These are phyloP conservation scores for Carallia pectinifolia DNA, from an alignment of 345 rosid genomes.

Conservation along the genomic window DNA sequence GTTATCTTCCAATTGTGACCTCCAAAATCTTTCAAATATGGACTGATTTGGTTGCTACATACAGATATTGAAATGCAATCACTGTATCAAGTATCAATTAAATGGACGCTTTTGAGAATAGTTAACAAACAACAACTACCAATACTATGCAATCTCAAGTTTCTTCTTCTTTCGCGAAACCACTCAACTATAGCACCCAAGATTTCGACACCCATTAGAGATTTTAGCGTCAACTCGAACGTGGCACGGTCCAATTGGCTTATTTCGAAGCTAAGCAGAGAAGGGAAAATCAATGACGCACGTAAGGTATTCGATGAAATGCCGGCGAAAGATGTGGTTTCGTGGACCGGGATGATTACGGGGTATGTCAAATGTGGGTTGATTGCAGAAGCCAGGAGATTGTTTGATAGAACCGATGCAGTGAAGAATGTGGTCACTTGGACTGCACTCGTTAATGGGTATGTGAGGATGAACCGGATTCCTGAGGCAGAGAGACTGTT, in stretches of 20 bases:
- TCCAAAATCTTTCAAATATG: too few relatives aligned
- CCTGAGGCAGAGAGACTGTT: conserved; percentile 61
- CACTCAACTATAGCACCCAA: conserved; percentile 10
- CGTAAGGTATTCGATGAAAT: conserved; percentile 63
- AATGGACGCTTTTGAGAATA: background rate
- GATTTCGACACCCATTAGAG: conserved; percentile 24
- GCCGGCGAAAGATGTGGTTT: conserved; percentile 52
- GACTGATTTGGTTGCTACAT: too few relatives aligned
- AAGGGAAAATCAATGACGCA: conserved; percentile 53
- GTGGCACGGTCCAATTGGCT: conserved; percentile 48
- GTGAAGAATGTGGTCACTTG: conserved; percentile 69
- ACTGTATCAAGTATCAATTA: background rate
- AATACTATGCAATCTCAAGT: background rate
- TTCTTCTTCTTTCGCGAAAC: background rate
- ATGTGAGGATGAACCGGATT: conserved; percentile 43
- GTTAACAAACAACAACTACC: background rate
- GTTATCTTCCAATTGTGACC: too few relatives aligned
- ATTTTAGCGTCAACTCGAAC: conserved; percentile 24
- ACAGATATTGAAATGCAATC: conserved; percentile 10
- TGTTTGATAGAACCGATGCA: conserved; percentile 55
- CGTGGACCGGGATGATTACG: conserved; percentile 65
- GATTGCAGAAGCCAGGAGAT: conserved; percentile 54
- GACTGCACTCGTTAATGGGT: conserved; percentile 71
- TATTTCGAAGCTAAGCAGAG: conserved; percentile 39
- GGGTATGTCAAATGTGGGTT: conserved; percentile 56